Conservation (phyloP, 2,329 filamentous ascomycete genomes). For the Knufia petricola region DNA sequence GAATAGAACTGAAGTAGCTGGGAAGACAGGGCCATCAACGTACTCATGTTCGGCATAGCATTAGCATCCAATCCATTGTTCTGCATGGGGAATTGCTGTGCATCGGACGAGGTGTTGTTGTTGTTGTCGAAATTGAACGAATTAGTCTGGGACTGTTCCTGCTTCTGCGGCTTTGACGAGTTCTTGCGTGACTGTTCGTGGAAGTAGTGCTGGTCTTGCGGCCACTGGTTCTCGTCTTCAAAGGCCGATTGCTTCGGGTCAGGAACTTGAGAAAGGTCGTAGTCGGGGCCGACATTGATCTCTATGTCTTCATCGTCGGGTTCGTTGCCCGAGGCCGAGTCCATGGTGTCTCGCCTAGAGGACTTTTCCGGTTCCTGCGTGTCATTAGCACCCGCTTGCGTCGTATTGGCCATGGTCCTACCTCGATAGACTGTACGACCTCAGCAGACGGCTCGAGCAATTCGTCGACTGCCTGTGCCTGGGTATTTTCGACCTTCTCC, state of each 20-base stretch:
- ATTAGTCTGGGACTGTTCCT: constrained; percentile 10
- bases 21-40: neutral
- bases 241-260: neutral
- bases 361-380: neutral
- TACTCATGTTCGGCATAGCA: constrained; percentile 2
- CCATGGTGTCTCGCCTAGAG: neutral
- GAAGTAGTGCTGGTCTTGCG: neutral
- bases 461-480: constrained; percentile 15
- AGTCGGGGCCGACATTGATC: constrained; percentile 21
- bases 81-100: neutral
- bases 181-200: constrained; percentile 3
- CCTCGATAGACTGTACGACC: constrained; percentile 18
- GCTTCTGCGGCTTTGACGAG: constrained; percentile 1
- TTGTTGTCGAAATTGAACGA: constrained; percentile 10
- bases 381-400: neutral
- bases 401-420: constrained; percentile 1
- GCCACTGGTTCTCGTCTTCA: neutral
- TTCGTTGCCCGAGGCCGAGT: constrained; percentile 9
- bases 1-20: neutral
- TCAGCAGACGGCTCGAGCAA: constrained; percentile 11
- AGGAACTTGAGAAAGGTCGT: constrained; percentile 12
- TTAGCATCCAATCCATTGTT: constrained; percentile 26
- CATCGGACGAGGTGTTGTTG: constrained; percentile 4
- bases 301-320: constrained; percentile 18
- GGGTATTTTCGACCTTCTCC: constrained; percentile 15